Evolutionary conservation across 164 flowering plant species (phyloP), one percentile per base, ranked within the genome.

Genomic region (Houttuynia cordata): DNA sequence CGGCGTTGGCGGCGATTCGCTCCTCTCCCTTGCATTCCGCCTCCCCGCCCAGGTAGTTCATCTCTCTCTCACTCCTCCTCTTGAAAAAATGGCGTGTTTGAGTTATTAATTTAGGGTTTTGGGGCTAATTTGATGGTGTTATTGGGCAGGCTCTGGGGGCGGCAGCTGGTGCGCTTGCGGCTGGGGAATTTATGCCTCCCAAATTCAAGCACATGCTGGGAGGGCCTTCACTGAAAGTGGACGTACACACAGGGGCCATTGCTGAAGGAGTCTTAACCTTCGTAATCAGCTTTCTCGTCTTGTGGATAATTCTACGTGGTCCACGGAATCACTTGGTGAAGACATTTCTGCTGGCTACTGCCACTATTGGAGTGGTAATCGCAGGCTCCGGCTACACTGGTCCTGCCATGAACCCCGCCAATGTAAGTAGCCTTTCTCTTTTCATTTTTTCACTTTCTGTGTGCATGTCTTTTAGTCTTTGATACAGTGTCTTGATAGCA

Each of bases 381-480:
- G 69, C 79, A 0, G 97, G 97, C 25, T 73, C 88, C 55, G 47
- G 56, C 21, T 87, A 77, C 68, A 89, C 97, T 20, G 94, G 97
- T 4, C 94, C 97, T 51, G 75, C 91, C 66, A 85, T 89, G 97
- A 89, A 89, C 70, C 93, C 93, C 53, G 91, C 86, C 74, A 83
- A 80, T 75, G 96, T 86, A 69, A 81, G 89, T 81, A 50, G 19
- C 19, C 59, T 30, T 30, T 8, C 51, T 12, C 52, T 21, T 34
- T 56, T 30, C 40, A 50, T 14, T 14, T 45, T 59, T 20, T 23
- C 24, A 30, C 37, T 30, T 30, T 30, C 6, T 30, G 37, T 30
- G 37, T 30, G 37, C 6, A 30, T 30, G 37, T 30, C 2, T 30
- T 30, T 30, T 30, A 30, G 37, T 30, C 37, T 30, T 6, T 30